Base-by-base conservation (phyloP, 2,329 filamentous ascomycete genomes). In the Paraconiothyrium brasiliense region DNA sequence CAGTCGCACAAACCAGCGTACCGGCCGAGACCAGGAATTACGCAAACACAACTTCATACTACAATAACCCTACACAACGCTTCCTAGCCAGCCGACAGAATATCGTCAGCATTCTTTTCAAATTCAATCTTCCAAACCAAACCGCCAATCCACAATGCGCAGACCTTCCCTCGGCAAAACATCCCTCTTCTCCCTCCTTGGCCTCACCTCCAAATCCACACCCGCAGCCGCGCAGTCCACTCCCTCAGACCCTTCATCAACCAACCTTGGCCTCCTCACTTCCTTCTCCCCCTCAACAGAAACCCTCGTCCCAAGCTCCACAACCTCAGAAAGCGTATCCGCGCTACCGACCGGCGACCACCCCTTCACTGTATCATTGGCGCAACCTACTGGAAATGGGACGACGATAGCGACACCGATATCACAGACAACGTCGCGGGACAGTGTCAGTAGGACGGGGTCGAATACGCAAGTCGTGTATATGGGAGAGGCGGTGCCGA, bases 111-210 rank as follows among this genome's bases (percentile, higher is more conserved):
- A 10, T 9, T 8, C 2, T 41, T 16, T n/a, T 41, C 5, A 5
- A 20, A n/a, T 9, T 4, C 8, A 1, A 20, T 4, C 16, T 4
- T 7, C 8, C 39, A 20, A n/a, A 16, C 2, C 27, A 2, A 13
- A 13, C n/a, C 35, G 14, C 14, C 3, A 27, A 24, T 34, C 39
- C 47, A 57, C 54, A 13, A 62, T 65, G 62, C 57, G 44, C 24
- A 47, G 39, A 35, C 54, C 47, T n/a, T 43, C 35, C 32, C 50
- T 52, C 41, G 37, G 54, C 49, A 54, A 41, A 22, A 58, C 52
- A 27, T 58, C 57, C 34, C 52, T 64, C 41, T 56, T 63, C 48
- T 63, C 59, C 55, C 56, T 64, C 37, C 54, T 67, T 22, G 47
- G 50, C 54, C 55, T 62, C 14, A n/a, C 39, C 39, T n/a, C 39